phyloP scores from a whole-genome alignment of 345 rosid species.

The Gossypium mustelinum region DNA sequence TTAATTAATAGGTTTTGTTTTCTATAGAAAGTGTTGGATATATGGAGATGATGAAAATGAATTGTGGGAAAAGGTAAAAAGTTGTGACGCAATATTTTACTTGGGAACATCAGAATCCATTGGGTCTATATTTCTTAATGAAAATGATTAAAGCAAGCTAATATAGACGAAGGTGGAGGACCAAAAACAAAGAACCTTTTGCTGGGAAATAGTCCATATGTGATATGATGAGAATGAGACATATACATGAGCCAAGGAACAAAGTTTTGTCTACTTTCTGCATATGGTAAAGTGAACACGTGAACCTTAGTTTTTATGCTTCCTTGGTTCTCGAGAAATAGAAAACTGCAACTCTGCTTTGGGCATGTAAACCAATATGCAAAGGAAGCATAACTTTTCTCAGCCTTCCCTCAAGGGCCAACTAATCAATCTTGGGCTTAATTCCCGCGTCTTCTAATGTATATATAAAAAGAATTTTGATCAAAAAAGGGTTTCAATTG shows the following conservation, averaged over 20 bases:
- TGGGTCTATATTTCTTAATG: background rate
- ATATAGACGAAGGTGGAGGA: background rate
- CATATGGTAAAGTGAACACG: slow-evolving; percentile 9
- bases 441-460: background rate
- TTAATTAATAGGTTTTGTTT: background rate
- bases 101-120: background rate
- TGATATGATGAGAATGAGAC: slow-evolving; percentile 11
- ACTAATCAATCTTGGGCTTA: background rate
- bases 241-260: background rate
- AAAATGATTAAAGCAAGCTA: background rate
- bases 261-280: background rate
- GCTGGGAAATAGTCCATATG: slow-evolving; percentile 1
- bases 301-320: slow-evolving; percentile 12
- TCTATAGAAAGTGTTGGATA: background rate
- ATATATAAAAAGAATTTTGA: background rate
- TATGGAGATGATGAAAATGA: too few species aligned
- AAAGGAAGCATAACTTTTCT: background rate
- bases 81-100: background rate
- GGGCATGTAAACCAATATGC: background rate
- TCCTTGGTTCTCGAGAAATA: background rate
- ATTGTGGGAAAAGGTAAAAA: too few species aligned
- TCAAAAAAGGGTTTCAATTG: slow-evolving; percentile 6
- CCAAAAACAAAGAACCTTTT: background rate
- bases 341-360: background rate
- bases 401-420: background rate